Percentiles rank a stretch among this genome's conserved stretches.
These are phyloP conservation scores for Paraphoma chrysanthemicola DNA, from an alignment of 2,329 filamentous ascomycete genomes.

Conservation along the genomic window DNA sequence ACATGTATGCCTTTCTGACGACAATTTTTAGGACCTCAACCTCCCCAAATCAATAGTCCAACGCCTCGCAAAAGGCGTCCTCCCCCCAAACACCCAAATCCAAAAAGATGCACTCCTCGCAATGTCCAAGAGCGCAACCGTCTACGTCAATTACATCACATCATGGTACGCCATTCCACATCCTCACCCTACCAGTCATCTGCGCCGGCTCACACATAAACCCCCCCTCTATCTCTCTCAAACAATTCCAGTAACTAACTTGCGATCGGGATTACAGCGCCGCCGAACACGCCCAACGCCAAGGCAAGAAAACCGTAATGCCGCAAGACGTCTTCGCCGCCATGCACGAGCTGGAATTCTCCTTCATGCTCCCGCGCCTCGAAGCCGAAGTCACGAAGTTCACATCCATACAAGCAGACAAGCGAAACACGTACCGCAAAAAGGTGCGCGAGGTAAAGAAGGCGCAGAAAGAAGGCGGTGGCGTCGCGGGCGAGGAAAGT, in stretches of 20 bases:
- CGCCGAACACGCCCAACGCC: constrained; percentile 71
- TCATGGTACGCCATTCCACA: constrained; percentile 62
- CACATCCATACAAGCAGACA: constrained; percentile 75
- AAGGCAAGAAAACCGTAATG: constrained; percentile 79
- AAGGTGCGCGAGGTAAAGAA: constrained; percentile 72
- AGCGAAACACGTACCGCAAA: constrained; percentile 75
- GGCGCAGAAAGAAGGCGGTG: constrained; percentile 9
- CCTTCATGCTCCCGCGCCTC: constrained; percentile 71
- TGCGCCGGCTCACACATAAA: no score
- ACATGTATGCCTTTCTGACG: background rate
- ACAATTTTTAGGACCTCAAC: constrained; percentile 64
- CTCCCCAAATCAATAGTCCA: constrained; percentile 84
- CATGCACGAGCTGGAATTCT: constrained; percentile 77
- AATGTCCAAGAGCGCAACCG: constrained; percentile 80
- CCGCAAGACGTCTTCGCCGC: constrained; percentile 79
- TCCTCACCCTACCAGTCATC: background rate
- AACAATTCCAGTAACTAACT: background rate
- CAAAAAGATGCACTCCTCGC: constrained; percentile 82
- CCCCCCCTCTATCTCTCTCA: background rate
- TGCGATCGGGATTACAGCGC: constrained; percentile 59
- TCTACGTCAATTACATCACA: constrained; percentile 83
- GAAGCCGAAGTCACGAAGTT: constrained; percentile 81
- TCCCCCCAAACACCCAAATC: constrained; percentile 82
- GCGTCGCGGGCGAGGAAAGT: constrained; percentile 1
- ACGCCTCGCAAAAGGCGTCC: constrained; percentile 77